Evolutionary conservation across 129 eudicot genomes (phyloP).

Genomic region (Flaveria robusta): DNA sequence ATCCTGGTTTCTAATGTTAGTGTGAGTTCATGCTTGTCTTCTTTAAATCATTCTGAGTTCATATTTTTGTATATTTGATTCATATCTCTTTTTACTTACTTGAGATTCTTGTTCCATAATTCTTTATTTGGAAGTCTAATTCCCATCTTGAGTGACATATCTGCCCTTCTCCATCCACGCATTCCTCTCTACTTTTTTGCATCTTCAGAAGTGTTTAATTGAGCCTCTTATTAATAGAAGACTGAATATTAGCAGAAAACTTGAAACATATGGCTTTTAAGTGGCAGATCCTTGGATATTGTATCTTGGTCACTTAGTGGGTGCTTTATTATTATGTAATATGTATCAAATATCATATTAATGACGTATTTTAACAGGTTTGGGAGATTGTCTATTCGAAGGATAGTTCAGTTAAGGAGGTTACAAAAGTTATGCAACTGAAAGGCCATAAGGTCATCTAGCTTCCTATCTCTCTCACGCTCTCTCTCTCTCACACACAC

Average conservation of each 20-base stretch:
- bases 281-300: constrained; percentile 18
- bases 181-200: neutral
- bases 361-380: constrained; percentile 50
- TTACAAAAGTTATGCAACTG: constrained; percentile 86
- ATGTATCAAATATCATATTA: neutral
- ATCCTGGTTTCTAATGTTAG: constrained; percentile 15
- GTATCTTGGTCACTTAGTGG: constrained; percentile 7
- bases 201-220: neutral
- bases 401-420: constrained; percentile 93
- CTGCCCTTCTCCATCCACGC: constrained; percentile 7
- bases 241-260: too few species aligned
- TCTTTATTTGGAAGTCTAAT: neutral
- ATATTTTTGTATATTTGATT: constrained; percentile 12
- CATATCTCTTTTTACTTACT: constrained; percentile 12
- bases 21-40: neutral
- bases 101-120: constrained; percentile 1
- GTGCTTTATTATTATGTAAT: neutral
- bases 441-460: constrained; percentile 91
- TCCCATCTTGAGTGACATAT: neutral
- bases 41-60: neutral
- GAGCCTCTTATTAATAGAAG: neutral
- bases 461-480: neutral
- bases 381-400: constrained; percentile 94
- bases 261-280: constrained; percentile 2
- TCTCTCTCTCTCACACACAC: neutral